Conservation (phyloP, 306 rosid genomes). For the Vicia faba region DNA sequence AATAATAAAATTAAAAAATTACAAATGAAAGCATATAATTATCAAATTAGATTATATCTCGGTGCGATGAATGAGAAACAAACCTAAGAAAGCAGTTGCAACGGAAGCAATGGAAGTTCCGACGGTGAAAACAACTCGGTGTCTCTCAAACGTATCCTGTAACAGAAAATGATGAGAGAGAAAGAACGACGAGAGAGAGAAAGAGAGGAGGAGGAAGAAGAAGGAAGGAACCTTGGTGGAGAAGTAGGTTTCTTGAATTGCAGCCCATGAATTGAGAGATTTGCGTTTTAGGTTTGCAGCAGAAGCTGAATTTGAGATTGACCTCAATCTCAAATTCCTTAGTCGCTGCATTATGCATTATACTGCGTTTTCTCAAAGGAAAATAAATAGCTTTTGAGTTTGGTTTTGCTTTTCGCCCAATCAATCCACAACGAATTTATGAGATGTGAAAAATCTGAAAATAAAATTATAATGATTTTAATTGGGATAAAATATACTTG, state of each 20-base stretch:
- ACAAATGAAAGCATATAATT: background rate
- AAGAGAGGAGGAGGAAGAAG: no score
- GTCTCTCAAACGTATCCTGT: conserved; percentile 81
- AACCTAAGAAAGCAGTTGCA: conserved; percentile 84
- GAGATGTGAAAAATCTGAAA: no score
- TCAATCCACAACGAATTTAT: no score
- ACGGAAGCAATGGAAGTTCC: conserved; percentile 93
- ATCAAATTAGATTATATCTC: background rate
- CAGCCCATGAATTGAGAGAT: conserved; percentile 70
- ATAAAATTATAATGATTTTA: no score
- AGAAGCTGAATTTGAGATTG: conserved; percentile 43
- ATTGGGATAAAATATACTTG: no score
- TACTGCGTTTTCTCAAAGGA: no score
- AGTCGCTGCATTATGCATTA: conserved; percentile 53
- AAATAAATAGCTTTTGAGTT: no score
- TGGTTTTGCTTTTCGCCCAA: no score
- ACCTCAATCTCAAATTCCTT: conserved; percentile 40
- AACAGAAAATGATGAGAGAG: background rate
- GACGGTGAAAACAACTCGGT: conserved; percentile 76
- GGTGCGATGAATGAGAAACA: conserved; percentile 24
- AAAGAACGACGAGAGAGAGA: background rate
- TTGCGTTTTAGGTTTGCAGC: conserved; percentile 57
- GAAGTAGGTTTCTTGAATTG: conserved; percentile 72
- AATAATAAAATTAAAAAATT: background rate
- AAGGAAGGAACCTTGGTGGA: conserved; percentile 61